phyloP scores from a whole-genome alignment of 1,284 basidiomycete species.

The Takashimella tepidaria region DNA sequence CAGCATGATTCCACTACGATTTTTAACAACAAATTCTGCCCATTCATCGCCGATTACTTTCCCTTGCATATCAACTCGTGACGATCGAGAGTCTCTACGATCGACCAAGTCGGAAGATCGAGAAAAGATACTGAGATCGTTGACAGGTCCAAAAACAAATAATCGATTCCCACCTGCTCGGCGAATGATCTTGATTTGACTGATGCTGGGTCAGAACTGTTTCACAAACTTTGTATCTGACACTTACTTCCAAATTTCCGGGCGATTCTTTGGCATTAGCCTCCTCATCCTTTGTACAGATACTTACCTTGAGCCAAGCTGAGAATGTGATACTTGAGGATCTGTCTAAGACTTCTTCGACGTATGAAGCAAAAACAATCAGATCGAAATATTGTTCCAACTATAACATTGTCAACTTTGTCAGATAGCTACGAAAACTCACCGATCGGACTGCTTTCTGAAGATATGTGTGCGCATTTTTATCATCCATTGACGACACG shows the following conservation, averaged over 20 bases:
- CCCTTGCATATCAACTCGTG: conserved; percentile 68
- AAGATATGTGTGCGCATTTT: conserved; percentile 44
- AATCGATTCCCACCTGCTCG: conserved; percentile 70
- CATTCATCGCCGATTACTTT: conserved; percentile 89
- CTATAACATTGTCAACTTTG: conserved; percentile 20
- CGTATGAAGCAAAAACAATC: conserved; percentile 88
- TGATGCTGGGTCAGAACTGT: too few relatives aligned
- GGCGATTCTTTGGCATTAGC: conserved; percentile 56
- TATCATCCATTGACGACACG: conserved; percentile 68
- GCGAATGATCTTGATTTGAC: conserved; percentile 77
- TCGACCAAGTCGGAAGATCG: conserved; percentile 35
- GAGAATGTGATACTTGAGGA: conserved; percentile 70
- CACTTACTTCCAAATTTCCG: conserved; percentile 89
- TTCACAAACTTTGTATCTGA: too few relatives aligned
- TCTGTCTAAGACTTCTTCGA: conserved; percentile 62
- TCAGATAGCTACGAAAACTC: conserved; percentile 1
- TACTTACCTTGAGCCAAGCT: conserved; percentile 71
- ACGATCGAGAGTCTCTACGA: conserved; percentile 8
- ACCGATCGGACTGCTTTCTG: conserved; percentile 49
- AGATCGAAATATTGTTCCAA: conserved; percentile 76
- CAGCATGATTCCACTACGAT: conserved; percentile 87
- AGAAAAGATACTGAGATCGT: conserved; percentile 62
- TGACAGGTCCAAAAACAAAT: conserved; percentile 80
- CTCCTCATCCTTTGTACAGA: background rate
- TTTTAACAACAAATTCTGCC: conserved; percentile 87